These are phyloP conservation scores for Beauveria sp. DNA, from an alignment of 2,329 filamentous ascomycete genomes.

Conservation along the genomic window DNA sequence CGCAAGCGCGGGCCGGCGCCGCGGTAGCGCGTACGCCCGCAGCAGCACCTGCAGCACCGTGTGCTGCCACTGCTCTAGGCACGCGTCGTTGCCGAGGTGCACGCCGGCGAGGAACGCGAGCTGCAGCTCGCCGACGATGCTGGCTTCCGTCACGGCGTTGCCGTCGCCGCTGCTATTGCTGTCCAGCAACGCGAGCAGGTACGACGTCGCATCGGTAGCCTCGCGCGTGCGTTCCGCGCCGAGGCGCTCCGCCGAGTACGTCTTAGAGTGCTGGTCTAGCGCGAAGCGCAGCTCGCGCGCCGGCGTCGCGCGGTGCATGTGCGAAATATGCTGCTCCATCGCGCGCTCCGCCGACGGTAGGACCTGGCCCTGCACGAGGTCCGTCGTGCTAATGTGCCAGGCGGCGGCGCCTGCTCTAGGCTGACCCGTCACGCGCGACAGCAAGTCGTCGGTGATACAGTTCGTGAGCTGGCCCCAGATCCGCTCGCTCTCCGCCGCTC, in stretches of 20 bases:
- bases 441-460: slow-evolving; percentile 35
- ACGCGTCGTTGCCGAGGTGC: slow-evolving; percentile 50
- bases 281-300: slow-evolving; percentile 39
- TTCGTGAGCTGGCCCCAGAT: slow-evolving; percentile 48
- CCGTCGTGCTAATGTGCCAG: slow-evolving; percentile 48
- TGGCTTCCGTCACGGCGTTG: slow-evolving; percentile 24
- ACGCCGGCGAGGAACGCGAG: slow-evolving; percentile 51
- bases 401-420: slow-evolving; percentile 21
- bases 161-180: neutral
- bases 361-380: slow-evolving; percentile 39
- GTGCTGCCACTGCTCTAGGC: slow-evolving; percentile 56
- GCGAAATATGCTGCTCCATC: slow-evolving; percentile 31
- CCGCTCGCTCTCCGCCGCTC: slow-evolving; percentile 20
- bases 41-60: slow-evolving; percentile 44
- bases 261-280: slow-evolving; percentile 35
- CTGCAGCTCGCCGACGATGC: slow-evolving; percentile 53
- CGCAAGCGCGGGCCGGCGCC: slow-evolving; percentile 34
- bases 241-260: slow-evolving; percentile 31
- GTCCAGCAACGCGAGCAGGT: slow-evolving; percentile 34
- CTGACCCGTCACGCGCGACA: slow-evolving; percentile 38
- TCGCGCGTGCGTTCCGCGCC: slow-evolving; percentile 34
- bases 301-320: slow-evolving; percentile 24
- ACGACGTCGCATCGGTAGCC: slow-evolving; percentile 39
- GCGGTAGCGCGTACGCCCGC: slow-evolving; percentile 38
- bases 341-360: slow-evolving; percentile 30